Evolutionary conservation across 2,329 filamentous ascomycete species (phyloP).

Genomic region (Fusarium cicatricum): DNA sequence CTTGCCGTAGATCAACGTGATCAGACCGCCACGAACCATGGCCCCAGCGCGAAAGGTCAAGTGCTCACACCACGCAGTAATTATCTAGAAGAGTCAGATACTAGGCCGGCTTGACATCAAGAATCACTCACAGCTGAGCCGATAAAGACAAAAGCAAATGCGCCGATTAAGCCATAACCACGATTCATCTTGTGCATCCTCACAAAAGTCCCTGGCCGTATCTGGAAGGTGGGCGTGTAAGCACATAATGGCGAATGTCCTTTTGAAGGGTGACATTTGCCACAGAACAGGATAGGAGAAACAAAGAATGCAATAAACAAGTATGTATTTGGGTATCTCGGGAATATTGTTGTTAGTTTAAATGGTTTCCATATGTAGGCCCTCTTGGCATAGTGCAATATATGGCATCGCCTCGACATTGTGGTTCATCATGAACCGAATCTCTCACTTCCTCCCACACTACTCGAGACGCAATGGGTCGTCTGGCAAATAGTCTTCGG

Average conservation of each 20-base stretch:
- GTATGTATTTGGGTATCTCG: slow-evolving; percentile 23
- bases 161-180: slow-evolving; percentile 46
- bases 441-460: not conserved
- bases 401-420: not conserved
- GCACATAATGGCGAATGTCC: not conserved
- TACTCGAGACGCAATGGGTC: slow-evolving; percentile 38
- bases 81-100: slow-evolving; percentile 25
- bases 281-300: not conserved
- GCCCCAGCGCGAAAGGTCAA: slow-evolving; percentile 42
- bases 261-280: not conserved
- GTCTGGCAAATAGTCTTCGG: slow-evolving; percentile 36
- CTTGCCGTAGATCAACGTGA: slow-evolving; percentile 44
- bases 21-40: slow-evolving; percentile 45
- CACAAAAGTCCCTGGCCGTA: slow-evolving; percentile 36
- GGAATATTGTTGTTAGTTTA: not conserved
- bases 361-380: too few relatives aligned
- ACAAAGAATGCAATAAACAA: not conserved
- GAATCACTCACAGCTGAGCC: slow-evolving; percentile 41
- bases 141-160: slow-evolving; percentile 45
- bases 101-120: not conserved
- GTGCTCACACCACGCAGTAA: slow-evolving; percentile 47
- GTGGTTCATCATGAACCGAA: not conserved
- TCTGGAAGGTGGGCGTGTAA: slow-evolving; percentile 34
- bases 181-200: slow-evolving; percentile 22
- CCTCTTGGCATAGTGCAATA: not conserved